Evolutionary conservation across 352 stramenopile species (phyloP).

Genomic region (Aphanomyces stellatus): DNA sequence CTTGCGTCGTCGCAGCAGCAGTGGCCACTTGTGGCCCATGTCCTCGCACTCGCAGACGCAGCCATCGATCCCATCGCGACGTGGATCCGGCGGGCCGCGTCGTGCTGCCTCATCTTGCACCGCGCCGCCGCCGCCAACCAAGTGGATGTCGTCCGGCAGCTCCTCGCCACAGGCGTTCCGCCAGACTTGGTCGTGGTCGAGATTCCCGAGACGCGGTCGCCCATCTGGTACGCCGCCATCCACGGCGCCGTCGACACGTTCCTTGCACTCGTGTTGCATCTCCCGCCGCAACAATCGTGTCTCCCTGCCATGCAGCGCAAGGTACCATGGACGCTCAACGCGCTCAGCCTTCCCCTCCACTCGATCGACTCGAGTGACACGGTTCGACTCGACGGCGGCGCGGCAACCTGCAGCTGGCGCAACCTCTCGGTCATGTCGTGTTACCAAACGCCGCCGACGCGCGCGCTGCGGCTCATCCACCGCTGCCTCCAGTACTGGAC

Average conservation of each 20-base stretch:
- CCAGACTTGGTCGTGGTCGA: constrained; percentile 12
- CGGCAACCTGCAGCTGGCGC: constrained; percentile 15
- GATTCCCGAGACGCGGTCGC: neutral
- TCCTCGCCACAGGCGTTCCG: neutral
- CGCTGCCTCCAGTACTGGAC: neutral
- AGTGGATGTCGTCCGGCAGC: neutral
- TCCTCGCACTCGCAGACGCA: neutral
- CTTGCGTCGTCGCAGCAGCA: neutral
- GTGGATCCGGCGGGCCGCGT: constrained; percentile 17
- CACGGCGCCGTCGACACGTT: constrained; percentile 8
- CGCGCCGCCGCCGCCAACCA: constrained; percentile 18
- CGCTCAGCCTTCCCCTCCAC: neutral
- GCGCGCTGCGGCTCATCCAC: constrained; percentile 3
- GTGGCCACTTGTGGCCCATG: neutral
- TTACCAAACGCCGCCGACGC: neutral
- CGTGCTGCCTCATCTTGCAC: constrained; percentile 16
- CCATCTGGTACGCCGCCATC: constrained; percentile 12
- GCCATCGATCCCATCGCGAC: neutral
- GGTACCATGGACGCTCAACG: neutral
- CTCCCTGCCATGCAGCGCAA: neutral
- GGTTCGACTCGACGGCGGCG: neutral
- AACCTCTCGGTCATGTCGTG: constrained; percentile 9
- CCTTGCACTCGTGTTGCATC: neutral
- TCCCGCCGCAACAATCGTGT: neutral
- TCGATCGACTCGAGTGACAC: constrained; percentile 5